Percentiles rank a stretch among this genome's conserved stretches.
These are phyloP conservation scores for Evernia prunastri DNA, from an alignment of 495 filamentous ascomycete genomes.

Conservation along the genomic window DNA sequence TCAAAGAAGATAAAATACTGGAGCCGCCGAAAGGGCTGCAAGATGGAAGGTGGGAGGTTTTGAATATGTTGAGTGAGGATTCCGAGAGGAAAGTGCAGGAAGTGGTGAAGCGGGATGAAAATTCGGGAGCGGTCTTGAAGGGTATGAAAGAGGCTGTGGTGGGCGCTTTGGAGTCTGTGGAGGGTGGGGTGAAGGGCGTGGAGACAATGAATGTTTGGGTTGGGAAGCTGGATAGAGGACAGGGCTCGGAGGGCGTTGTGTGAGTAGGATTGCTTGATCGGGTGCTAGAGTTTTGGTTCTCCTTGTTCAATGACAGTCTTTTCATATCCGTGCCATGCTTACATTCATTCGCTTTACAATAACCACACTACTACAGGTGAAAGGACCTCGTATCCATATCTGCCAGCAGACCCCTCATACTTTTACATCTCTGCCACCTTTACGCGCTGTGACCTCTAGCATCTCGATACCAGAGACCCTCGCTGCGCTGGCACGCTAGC, in stretches of 20 bases:
- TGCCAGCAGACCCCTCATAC: too few relatives aligned
- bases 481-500: too few relatives aligned
- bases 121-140: not conserved
- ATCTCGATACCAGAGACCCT: too few relatives aligned
- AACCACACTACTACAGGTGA: not conserved
- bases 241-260: not conserved
- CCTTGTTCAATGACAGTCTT: not conserved
- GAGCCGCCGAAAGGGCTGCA: constrained; percentile 1
- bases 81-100: not conserved
- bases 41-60: constrained; percentile 11
- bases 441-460: too few relatives aligned
- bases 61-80: not conserved
- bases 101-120: not conserved
- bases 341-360: not conserved
- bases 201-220: constrained; percentile 10
- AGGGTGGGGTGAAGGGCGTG: constrained; percentile 1
- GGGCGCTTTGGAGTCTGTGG: not conserved
- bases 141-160: constrained; percentile 6
- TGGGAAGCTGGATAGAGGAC: not conserved
- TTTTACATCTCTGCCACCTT: too few relatives aligned
- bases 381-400: too few relatives aligned
- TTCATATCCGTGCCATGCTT: too few relatives aligned
- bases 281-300: not conserved
- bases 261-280: not conserved
- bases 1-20: constrained; percentile 5